A percentile compares a stretch with the other conserved stretches of the same genome.
phyloP scores from a whole-genome alignment of 192 early-diverging fungal species.

The Podila epicladia region DNA sequence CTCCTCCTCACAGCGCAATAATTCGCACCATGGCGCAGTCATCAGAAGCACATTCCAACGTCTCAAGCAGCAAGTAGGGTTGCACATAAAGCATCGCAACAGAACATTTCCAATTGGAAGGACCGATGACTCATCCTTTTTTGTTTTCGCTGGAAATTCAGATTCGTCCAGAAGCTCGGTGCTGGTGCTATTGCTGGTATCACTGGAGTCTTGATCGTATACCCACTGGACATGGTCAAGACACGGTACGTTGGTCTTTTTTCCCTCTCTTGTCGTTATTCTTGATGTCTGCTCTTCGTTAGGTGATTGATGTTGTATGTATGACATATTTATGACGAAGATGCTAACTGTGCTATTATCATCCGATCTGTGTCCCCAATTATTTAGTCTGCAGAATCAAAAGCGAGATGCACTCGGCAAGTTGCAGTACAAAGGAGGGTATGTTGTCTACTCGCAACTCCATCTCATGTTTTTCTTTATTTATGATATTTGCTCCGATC shows the following conservation, averaged over 20 bases:
- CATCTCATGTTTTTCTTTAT: not conserved
- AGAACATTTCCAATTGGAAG: no score
- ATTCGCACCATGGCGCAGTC: not conserved
- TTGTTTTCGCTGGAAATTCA: not conserved
- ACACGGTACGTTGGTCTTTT: constrained; percentile 46
- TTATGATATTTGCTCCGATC: not conserved
- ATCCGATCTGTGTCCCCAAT: not conserved
- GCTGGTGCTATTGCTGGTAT: constrained; percentile 71
- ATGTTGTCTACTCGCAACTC: constrained; percentile 11
- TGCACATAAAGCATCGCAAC: not conserved
- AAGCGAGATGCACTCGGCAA: constrained; percentile 55
- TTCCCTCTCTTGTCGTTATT: not conserved
- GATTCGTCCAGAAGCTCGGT: constrained; percentile 53
- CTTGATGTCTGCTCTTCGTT: not conserved
- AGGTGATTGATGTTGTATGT: no score
- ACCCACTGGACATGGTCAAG: constrained; percentile 79
- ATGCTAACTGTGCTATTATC: not conserved
- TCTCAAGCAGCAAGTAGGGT: constrained; percentile 17
- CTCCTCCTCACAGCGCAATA: constrained; percentile 1
- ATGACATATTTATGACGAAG: no score
- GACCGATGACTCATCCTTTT: not conserved
- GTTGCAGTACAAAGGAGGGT: constrained; percentile 61
- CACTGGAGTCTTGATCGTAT: constrained; percentile 67
- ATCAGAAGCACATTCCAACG: not conserved
- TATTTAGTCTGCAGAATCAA: constrained; percentile 66